These are phyloP conservation scores for Sphagnum fallax DNA, from an alignment of 228 moss, liverwort and hornwort genomes.

Conservation along the genomic window DNA sequence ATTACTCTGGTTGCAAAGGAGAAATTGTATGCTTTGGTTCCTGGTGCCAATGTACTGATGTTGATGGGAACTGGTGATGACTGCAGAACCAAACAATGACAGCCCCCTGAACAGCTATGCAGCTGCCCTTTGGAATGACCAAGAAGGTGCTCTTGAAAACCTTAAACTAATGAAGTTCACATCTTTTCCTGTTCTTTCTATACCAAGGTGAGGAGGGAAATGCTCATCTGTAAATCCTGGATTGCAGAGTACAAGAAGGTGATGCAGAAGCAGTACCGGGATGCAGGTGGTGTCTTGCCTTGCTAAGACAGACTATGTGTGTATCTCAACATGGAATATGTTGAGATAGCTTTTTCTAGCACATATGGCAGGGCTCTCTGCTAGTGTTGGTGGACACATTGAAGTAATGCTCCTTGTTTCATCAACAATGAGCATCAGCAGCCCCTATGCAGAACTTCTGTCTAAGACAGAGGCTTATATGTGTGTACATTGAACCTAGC, in stretches of 20 bases:
- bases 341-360: too few species aligned
- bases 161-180: neutral
- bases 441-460: too few species aligned
- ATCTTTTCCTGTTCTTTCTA: neutral
- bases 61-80: neutral
- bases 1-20: too few species aligned
- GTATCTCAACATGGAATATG: too few species aligned
- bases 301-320: neutral
- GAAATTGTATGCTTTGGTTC: too few species aligned
- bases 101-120: conserved; percentile 95
- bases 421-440: too few species aligned
- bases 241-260: conserved; percentile 75
- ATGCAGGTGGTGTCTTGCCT: conserved; percentile 46
- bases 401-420: too few species aligned
- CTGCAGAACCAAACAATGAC: conserved; percentile 93
- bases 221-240: too few species aligned
- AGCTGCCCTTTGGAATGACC: conserved; percentile 87
- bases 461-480: too few species aligned
- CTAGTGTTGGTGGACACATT: too few species aligned
- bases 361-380: too few species aligned
- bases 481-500: too few species aligned
- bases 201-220: neutral
- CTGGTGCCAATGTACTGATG: neutral
- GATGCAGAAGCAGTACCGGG: conserved; percentile 81
- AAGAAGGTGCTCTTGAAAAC: conserved; percentile 55